These are phyloP conservation scores for Talaromyces sp. DNA, from an alignment of 2,329 filamentous ascomycete species.

Conservation along the genomic window DNA sequence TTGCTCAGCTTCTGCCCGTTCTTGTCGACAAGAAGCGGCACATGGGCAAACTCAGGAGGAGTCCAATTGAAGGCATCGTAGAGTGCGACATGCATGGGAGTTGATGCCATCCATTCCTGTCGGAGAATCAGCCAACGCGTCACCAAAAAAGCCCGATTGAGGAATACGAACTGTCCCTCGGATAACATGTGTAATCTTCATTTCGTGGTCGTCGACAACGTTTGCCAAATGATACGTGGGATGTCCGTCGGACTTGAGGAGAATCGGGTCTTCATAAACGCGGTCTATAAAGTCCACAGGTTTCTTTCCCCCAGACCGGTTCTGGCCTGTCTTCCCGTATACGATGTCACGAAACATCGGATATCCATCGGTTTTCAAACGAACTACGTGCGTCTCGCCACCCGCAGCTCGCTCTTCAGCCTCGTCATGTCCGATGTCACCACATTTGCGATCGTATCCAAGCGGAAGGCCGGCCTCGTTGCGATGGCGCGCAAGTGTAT, in stretches of 20 bases:
- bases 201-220: slow-evolving; percentile 90
- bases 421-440: slow-evolving; percentile 59
- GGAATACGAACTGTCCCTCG: slow-evolving; percentile 64
- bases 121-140: slow-evolving; percentile 4
- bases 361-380: slow-evolving; percentile 64
- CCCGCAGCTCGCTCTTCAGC: slow-evolving; percentile 64
- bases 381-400: slow-evolving; percentile 70
- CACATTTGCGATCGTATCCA: slow-evolving; percentile 70
- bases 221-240: slow-evolving; percentile 98
- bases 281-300: slow-evolving; percentile 39
- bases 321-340: slow-evolving; percentile 59
- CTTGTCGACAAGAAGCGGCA: slow-evolving; percentile 66
- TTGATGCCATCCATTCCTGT: slow-evolving; percentile 92
- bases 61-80: slow-evolving; percentile 74
- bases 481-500: slow-evolving; percentile 59
- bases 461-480: slow-evolving; percentile 55
- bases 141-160: not conserved
- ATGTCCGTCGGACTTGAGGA: slow-evolving; percentile 85
- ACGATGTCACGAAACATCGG: slow-evolving; percentile 71
- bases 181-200: slow-evolving; percentile 94
- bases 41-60: slow-evolving; percentile 71
- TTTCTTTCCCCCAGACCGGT: slow-evolving; percentile 38
- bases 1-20: slow-evolving; percentile 81
- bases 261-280: slow-evolving; percentile 74
- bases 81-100: slow-evolving; percentile 70